These are phyloP conservation scores for Penicillium argentinense DNA, from an alignment of 495 filamentous ascomycete genomes.

Conservation along the genomic window DNA sequence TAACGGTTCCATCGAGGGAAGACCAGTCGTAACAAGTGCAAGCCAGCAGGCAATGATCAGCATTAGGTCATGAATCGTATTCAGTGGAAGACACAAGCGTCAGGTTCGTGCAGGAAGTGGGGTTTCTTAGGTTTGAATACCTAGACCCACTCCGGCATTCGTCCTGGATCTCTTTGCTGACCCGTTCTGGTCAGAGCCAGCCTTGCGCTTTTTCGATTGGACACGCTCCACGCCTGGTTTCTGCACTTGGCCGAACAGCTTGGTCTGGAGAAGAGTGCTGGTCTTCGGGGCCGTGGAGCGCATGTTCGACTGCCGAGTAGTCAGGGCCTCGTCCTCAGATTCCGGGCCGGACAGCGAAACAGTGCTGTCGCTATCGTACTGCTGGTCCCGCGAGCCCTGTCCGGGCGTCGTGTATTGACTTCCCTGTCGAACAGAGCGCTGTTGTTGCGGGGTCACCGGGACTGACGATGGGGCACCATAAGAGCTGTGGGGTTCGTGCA, in stretches of 20 bases:
- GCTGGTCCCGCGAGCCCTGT: slow-evolving; percentile 49
- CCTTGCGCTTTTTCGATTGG: slow-evolving; percentile 57
- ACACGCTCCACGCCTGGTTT: slow-evolving; percentile 51
- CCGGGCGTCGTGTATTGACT: slow-evolving; percentile 57
- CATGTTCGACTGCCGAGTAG: slow-evolving; percentile 11
- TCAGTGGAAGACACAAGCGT: slow-evolving; percentile 1
- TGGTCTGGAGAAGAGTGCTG: slow-evolving; percentile 57
- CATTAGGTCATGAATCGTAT: slow-evolving; percentile 29
- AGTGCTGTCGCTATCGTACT: slow-evolving; percentile 78
- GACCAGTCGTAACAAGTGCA: slow-evolving; percentile 23
- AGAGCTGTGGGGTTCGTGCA: slow-evolving; percentile 17
- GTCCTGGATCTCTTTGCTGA: slow-evolving; percentile 62
- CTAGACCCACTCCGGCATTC: slow-evolving; percentile 59
- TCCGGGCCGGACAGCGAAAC: slow-evolving; percentile 74
- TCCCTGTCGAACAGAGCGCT: slow-evolving; percentile 41
- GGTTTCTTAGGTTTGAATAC: slow-evolving; percentile 51
- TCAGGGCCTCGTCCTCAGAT: slow-evolving; percentile 50
- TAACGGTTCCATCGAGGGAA: slow-evolving; percentile 18
- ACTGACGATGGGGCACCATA: slow-evolving; percentile 60
- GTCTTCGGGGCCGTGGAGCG: slow-evolving; percentile 35
- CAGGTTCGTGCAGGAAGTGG: slow-evolving; percentile 3
- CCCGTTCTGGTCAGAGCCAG: slow-evolving; percentile 42
- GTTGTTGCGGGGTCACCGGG: slow-evolving; percentile 67
- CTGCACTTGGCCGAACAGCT: slow-evolving; percentile 66
- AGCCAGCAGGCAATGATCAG: slow-evolving; percentile 11